Evolutionary conservation across 306 rosid species (phyloP), one percentile per base, ranked within the genome.

Genomic region (Dalbergia cultrata): DNA sequence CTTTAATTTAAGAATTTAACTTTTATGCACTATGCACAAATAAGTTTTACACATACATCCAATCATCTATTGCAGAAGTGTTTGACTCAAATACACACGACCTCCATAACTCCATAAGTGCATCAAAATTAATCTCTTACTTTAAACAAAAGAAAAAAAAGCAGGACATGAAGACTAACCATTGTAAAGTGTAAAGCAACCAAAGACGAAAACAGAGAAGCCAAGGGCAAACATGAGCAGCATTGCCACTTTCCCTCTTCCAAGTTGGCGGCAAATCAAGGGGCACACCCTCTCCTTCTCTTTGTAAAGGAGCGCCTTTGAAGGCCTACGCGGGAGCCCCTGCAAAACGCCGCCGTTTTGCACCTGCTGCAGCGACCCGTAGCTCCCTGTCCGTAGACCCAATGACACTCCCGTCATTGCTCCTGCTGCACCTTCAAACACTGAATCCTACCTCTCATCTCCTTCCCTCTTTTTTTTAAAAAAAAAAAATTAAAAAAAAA

Each of bases 321-420:
- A 80, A 83, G 93, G 66, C 89, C 92, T 93, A 77, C 97, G 97
- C 72, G 74, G 73, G 58, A 91, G 88, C 41, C 16, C 14, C 58
- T 74, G 88, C 72, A 73, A 83, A 45, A 84, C 68, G 67, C 67
- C 62, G 47, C 90, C 92, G 80, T 90, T 95, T 81, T 87, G 95
- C 63, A 79, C 74, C 47, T 84, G 90, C 79, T 86, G 97, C 88
- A 93, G 83, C 72, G 94, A 78, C 71, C 92, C 95, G 82, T 83
- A 81, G 85, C 99, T 93, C 70, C 88, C 90, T 8, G 97, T 88
- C 54, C 99, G 94, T 63, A 87, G 82, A 85, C 97, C 98, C 87
- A 91, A 90, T 90, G 96, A 88, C 93, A 88, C 94, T 88, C 99
- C 97, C 77, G 80, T 91, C 98, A 93, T 91, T 81, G 82, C 84